Conservation (phyloP, 2,329 filamentous ascomycete genomes). For the Elsinoe arachidis region DNA sequence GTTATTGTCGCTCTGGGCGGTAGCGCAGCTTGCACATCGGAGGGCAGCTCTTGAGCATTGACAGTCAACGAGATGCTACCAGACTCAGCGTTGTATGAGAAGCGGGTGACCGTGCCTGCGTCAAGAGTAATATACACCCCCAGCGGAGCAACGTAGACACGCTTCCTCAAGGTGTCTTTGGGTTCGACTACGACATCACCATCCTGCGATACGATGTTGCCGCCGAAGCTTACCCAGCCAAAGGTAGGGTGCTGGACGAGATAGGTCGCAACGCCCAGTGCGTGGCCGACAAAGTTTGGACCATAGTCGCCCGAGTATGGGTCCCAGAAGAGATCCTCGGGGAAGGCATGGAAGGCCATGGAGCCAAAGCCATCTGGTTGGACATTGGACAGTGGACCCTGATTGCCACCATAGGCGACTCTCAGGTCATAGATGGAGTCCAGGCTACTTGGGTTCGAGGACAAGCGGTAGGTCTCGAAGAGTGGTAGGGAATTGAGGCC, state of each 20-base stretch:
- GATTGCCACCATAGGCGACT: constrained; percentile 47
- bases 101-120: constrained; percentile 35
- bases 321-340: constrained; percentile 49
- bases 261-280: constrained; percentile 44
- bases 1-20: constrained; percentile 5
- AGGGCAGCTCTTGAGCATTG: constrained; percentile 6
- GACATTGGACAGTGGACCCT: constrained; percentile 48
- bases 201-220: constrained; percentile 27
- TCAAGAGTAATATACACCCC: constrained; percentile 36
- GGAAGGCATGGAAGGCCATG: constrained; percentile 50
- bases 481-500: constrained; percentile 49
- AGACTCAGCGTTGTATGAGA: constrained; percentile 29
- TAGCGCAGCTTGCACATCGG: not conserved
- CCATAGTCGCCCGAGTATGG: constrained; percentile 51
- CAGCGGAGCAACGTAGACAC: constrained; percentile 42
- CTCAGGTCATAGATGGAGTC: constrained; percentile 43
- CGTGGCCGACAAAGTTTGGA: constrained; percentile 44
- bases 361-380: constrained; percentile 46
- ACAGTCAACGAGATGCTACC: constrained; percentile 19
- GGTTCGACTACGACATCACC: constrained; percentile 32
- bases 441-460: constrained; percentile 25
- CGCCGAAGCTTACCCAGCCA: constrained; percentile 45
- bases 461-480: constrained; percentile 42
- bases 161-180: constrained; percentile 40
- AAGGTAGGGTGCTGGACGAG: constrained; percentile 38